Percentiles rank a stretch among this genome's conserved stretches.
These are phyloP conservation scores for Tetrahymena elliotti DNA, from an alignment of 73 alveolate genomes.

Conservation along the genomic window DNA sequence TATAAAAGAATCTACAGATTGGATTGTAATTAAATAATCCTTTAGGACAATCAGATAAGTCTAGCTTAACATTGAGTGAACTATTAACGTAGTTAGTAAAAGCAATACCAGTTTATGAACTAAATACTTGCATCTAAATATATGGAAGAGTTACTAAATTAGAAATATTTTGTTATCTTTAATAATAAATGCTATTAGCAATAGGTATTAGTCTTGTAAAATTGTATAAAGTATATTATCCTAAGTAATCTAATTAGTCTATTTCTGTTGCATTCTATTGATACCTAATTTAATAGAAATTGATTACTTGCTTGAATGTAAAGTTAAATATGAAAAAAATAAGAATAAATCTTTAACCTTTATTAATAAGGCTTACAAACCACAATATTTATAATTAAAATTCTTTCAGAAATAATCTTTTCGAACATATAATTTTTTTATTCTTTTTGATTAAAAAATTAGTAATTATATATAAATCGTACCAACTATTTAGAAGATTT, in stretches of 20 bases:
- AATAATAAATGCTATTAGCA: no score
- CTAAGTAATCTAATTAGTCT: background rate
- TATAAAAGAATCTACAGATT: background rate
- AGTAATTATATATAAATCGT: no score
- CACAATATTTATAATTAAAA: no score
- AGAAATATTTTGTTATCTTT: background rate
- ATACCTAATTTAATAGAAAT: background rate
- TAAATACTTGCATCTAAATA: no score
- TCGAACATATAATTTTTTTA: no score
- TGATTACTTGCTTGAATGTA: background rate
- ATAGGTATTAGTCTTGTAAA: background rate
- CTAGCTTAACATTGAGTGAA: background rate
- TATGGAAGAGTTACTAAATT: background rate
- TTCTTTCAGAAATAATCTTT: no score
- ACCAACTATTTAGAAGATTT: background rate
- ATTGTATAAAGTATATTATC: no score
- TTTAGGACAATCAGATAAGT: background rate
- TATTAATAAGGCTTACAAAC: no score
- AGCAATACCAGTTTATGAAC: background rate
- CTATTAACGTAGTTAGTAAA: background rate
- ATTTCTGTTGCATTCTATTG: background rate
- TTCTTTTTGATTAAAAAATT: no score
- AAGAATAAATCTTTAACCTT: no score
- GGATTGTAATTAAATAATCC: background rate
- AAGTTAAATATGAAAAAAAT: no score